A percentile compares a stretch with the other conserved stretches of the same genome.
Evolutionary conservation across 768 basidiomycete genomes (phyloP).

Genomic region (Leccinum variicolor): DNA sequence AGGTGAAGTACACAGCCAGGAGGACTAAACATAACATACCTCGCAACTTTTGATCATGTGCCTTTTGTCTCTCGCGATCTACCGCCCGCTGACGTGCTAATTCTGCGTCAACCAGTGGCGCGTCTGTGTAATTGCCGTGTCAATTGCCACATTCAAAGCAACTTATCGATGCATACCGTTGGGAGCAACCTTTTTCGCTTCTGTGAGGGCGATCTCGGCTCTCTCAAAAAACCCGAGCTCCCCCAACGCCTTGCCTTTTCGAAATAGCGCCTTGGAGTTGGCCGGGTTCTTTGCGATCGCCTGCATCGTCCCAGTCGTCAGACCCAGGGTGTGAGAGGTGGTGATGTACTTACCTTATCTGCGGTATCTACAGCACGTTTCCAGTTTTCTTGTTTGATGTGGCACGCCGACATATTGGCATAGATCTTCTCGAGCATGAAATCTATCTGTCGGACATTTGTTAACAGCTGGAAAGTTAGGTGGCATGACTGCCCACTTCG

Average conservation of each 20-base stretch:
- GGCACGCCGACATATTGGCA: constrained; percentile 82
- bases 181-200: constrained; percentile 61
- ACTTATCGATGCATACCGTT: constrained; percentile 38
- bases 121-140: constrained; percentile 39
- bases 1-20: background rate
- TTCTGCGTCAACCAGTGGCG: constrained; percentile 59
- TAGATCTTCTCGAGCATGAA: constrained; percentile 78
- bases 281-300: constrained; percentile 70
- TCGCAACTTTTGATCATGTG: constrained; percentile 68
- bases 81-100: constrained; percentile 53
- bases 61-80: constrained; percentile 66
- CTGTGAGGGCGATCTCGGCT: constrained; percentile 60
- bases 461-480: background rate
- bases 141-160: background rate
- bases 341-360: constrained; percentile 51
- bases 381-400: constrained; percentile 79
- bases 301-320: constrained; percentile 33
- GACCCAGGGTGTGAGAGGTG: background rate
- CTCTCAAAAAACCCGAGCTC: constrained; percentile 77
- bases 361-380: constrained; percentile 77
- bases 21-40: constrained; percentile 38
- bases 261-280: constrained; percentile 77
- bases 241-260: constrained; percentile 76
- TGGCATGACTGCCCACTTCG: constrained; percentile 43
- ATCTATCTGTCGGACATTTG: constrained; percentile 51